Base-by-base conservation (phyloP, 2,329 filamentous ascomycete species). In the Phialophora tarda region DNA sequence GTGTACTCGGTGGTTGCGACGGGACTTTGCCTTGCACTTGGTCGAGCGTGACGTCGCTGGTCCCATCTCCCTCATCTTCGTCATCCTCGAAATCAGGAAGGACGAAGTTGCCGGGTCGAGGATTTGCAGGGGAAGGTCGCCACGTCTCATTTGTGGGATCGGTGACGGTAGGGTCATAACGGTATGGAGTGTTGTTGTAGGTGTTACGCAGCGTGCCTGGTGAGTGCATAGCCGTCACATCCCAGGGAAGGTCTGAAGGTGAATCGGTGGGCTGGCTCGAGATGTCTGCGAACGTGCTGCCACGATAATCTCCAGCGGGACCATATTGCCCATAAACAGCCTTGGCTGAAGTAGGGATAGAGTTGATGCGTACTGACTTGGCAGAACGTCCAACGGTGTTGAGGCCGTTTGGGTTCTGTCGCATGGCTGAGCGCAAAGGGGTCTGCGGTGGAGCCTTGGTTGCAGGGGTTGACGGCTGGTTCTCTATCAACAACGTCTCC, bases 1-100 rank as follows among this genome's bases (percentile, higher is more conserved):
- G 69, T 51, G 69, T 68, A 48, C 66, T 67, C 10, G 48, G 48
- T 21, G 95, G 95, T 96, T 96, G 81, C 93, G 89, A 82, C 92
- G 95, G 81, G 93, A 98, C 72, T 98, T 98, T 84, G 97, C 98
- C 85, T 97, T 98, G 94, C 98, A 98, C 84, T 82, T 98, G 54
- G 98, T 98, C 84, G 85, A 98, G 63, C 97, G 93, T 84, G 97
- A 96, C 76, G 6, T 47, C 32, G 59, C 53, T 55, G 92, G 91
- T n/a, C 85, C 98, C 61, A 96, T 98, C 92, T 26, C 38, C 59
- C 92, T 98, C 74, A 91, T 97, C 74, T 23, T 65, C 74, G n/a
- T 67, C 64, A 38, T 99, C 62, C 97, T 98, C 92, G 92, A 97
- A 74, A 91, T 97, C 74, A 12, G 69, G 69, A 59, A 69, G 63